Percentiles rank a stretch among this genome's conserved stretches.
Evolutionary conservation across 1,284 basidiomycete species (phyloP).

Genomic region (Moesziomyces globuligerus): DNA sequence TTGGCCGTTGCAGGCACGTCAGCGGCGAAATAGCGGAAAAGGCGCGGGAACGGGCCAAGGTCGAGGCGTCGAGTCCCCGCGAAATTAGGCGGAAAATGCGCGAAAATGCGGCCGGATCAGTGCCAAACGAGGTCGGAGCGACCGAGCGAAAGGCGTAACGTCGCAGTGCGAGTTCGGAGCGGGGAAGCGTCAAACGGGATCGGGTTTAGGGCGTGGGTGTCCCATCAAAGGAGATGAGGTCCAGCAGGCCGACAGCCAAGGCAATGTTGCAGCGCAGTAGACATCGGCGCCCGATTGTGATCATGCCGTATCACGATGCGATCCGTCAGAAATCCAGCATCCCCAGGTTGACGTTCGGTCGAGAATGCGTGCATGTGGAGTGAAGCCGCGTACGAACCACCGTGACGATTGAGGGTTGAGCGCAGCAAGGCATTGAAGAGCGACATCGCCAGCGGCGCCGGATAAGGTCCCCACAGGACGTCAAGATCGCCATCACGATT

Average conservation of each 20-base stretch:
- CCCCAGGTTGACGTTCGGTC: neutral
- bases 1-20: neutral
- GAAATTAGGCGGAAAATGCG: conserved; percentile 5
- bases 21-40: neutral
- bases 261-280: neutral
- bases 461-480: too few species aligned
- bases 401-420: neutral
- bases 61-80: conserved; percentile 7
- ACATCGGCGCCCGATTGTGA: neutral
- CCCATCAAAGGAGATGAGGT: too few species aligned
- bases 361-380: neutral
- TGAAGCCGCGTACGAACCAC: neutral
- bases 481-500: too few species aligned
- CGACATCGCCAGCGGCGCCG: too few species aligned
- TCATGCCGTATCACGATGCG: neutral
- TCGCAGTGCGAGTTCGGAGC: neutral
- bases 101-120: neutral
- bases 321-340: neutral
- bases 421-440: too few species aligned
- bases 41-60: neutral
- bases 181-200: too few species aligned
- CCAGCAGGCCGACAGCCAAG: too few species aligned
- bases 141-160: neutral
- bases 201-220: too few species aligned
- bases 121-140: neutral